These are phyloP conservation scores for Monascus ruber DNA, from an alignment of 2,329 filamentous ascomycete genomes.

Conservation along the genomic window DNA sequence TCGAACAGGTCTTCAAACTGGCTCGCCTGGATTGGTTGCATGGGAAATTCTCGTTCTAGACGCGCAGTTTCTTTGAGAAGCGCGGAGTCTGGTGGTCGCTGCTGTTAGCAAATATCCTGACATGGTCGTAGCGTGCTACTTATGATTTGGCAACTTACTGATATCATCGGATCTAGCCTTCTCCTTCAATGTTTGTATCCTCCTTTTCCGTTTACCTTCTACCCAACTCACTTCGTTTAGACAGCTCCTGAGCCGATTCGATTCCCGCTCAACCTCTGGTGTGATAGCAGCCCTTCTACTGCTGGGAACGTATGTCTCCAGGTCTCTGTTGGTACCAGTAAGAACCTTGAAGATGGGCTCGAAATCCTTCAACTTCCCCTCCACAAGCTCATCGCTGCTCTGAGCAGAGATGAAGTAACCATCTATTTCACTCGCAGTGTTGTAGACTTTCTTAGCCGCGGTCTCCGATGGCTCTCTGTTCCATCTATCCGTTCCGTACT, in stretches of 20 bases:
- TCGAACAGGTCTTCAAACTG: slow-evolving; percentile 93
- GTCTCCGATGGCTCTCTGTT: slow-evolving; percentile 54
- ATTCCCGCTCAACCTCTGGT: slow-evolving; percentile 66
- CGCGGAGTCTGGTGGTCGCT: slow-evolving; percentile 45
- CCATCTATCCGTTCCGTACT: slow-evolving; percentile 85
- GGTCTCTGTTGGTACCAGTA: slow-evolving; percentile 63
- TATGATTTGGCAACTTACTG: slow-evolving; percentile 34
- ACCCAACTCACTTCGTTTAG: slow-evolving; percentile 78
- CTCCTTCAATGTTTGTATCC: slow-evolving; percentile 65
- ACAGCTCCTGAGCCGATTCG: slow-evolving; percentile 62
- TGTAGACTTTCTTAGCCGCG: slow-evolving; percentile 63
- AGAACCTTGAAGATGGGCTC: slow-evolving; percentile 66
- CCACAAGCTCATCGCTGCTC: slow-evolving; percentile 57
- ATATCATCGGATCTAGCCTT: slow-evolving; percentile 83
- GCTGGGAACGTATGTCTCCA: slow-evolving; percentile 83
- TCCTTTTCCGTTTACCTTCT: slow-evolving; percentile 67
- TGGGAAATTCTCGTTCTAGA: slow-evolving; percentile 74
- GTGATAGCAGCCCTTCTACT: slow-evolving; percentile 69
- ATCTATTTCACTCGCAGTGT: slow-evolving; percentile 65
- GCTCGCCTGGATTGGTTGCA: slow-evolving; percentile 70
- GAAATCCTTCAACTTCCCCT: slow-evolving; percentile 65
- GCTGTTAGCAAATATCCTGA: no score
- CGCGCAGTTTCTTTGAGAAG: slow-evolving; percentile 73
- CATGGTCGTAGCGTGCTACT: no score
- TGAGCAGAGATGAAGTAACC: slow-evolving; percentile 69